These are phyloP conservation scores for Helotiales sp. DNA, from an alignment of 2,329 filamentous ascomycete species.

Conservation along the genomic window DNA sequence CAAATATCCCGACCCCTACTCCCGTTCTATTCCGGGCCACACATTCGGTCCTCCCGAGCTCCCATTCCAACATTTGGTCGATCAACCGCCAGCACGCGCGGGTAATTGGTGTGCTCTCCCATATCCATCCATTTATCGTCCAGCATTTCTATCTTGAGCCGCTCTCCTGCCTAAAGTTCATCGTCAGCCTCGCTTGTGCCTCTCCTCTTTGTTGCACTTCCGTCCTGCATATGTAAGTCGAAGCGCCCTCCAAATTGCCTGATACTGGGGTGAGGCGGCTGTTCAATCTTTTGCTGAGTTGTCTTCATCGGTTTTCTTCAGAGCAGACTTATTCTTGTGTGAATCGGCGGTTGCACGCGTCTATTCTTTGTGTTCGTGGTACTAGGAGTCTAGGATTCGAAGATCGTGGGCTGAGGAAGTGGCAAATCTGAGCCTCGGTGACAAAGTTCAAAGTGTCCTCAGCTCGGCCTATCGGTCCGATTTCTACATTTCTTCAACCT, in stretches of 20 bases:
- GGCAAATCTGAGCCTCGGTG: background rate
- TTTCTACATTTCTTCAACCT: no score
- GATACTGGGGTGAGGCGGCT: background rate
- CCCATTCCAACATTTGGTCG: no score
- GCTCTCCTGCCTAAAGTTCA: no score
- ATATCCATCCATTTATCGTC: background rate
- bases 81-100: background rate
- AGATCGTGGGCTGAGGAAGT: background rate
- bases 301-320: no score
- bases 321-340: background rate
- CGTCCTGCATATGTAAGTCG: background rate
- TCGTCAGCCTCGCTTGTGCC: background rate
- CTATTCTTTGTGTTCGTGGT: background rate
- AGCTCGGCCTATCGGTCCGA: background rate
- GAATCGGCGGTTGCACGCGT: no score
- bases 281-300: background rate
- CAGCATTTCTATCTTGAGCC: background rate
- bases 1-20: background rate
- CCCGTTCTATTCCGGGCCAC: background rate
- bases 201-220: background rate
- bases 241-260: background rate
- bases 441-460: no score
- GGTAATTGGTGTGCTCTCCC: background rate
- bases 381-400: background rate
- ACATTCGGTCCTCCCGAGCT: no score